Conservation (phyloP, 192 early-diverging fungal species). For the Physocladia obscura region DNA sequence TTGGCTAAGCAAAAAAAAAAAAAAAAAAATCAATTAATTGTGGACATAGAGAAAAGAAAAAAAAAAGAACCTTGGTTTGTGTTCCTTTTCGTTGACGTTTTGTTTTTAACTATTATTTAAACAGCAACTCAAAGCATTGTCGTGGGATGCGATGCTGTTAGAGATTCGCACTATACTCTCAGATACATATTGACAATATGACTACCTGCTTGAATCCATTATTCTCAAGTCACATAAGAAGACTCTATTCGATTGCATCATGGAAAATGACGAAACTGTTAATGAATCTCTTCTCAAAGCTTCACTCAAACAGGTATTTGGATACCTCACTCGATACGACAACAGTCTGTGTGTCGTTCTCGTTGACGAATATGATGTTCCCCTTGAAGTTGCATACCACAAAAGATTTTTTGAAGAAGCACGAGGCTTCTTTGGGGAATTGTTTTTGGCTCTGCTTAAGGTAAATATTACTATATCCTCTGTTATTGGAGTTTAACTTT, state of each 20-base stretch:
- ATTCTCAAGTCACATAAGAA: background rate
- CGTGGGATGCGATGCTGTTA: background rate
- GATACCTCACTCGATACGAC: slow-evolving; percentile 7
- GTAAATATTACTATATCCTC: background rate
- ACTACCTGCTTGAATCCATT: background rate
- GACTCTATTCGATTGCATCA: background rate
- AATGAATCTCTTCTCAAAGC: background rate
- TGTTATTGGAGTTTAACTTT: background rate
- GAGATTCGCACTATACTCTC: background rate
- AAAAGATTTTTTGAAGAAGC: background rate
- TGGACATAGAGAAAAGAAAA: too few species aligned
- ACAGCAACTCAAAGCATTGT: too few species aligned
- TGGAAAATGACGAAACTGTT: background rate
- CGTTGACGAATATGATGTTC: slow-evolving; percentile 3
- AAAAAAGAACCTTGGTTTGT: too few species aligned
- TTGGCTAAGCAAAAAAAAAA: too few species aligned
- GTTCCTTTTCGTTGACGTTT: too few species aligned
- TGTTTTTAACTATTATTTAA: too few species aligned
- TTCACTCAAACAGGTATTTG: background rate
- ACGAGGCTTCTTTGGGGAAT: background rate
- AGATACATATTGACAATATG: background rate
- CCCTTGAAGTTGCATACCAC: background rate
- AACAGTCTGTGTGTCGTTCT: slow-evolving; percentile 1
- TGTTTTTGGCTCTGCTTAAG: background rate
- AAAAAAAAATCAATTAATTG: too few species aligned